These are phyloP conservation scores for Fraxinus sp. DNA, from an alignment of 305 asterid genomes.

Conservation along the genomic window DNA sequence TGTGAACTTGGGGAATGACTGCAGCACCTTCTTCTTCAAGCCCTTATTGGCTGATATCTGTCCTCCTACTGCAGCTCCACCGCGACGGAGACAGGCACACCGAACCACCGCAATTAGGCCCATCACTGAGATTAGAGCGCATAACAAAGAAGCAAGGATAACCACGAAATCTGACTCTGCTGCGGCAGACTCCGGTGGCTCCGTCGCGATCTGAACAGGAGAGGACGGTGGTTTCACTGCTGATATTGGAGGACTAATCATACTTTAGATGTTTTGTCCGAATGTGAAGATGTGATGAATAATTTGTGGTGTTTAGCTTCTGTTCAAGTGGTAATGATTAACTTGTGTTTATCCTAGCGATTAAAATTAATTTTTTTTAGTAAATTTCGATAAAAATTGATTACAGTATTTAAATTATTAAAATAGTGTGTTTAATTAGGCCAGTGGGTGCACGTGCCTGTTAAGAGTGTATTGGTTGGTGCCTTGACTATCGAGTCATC, in stretches of 20 bases:
- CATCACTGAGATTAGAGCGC: slow-evolving; percentile 53
- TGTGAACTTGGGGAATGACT: slow-evolving; percentile 49
- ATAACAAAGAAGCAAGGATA: slow-evolving; percentile 54
- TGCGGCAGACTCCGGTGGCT: slow-evolving; percentile 36
- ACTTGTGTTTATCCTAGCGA: too few relatives aligned
- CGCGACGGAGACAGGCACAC: slow-evolving; percentile 65
- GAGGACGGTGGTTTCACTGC: slow-evolving; percentile 24
- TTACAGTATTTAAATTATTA: too few relatives aligned
- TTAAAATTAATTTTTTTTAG: too few relatives aligned
- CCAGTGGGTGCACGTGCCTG: too few relatives aligned
- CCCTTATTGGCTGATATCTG: slow-evolving; percentile 44
- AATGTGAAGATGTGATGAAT: not conserved
- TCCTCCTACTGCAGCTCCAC: slow-evolving; percentile 22
- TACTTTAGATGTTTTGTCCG: not conserved
- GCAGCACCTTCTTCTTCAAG: slow-evolving; percentile 45
- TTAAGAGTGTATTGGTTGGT: too few relatives aligned
- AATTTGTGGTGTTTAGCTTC: not conserved
- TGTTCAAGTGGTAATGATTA: not conserved
- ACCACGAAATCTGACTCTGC: slow-evolving; percentile 57
- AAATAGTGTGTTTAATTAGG: too few relatives aligned
- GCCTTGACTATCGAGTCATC: too few relatives aligned
- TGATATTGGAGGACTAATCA: slow-evolving; percentile 37
- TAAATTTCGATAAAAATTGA: too few relatives aligned
- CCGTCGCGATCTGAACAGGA: slow-evolving; percentile 22
- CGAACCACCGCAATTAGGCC: slow-evolving; percentile 58